A percentile compares a stretch with the other conserved stretches of the same genome.
phyloP scores from a whole-genome alignment of 2,329 filamentous ascomycete species.

The Didymella sp. region DNA sequence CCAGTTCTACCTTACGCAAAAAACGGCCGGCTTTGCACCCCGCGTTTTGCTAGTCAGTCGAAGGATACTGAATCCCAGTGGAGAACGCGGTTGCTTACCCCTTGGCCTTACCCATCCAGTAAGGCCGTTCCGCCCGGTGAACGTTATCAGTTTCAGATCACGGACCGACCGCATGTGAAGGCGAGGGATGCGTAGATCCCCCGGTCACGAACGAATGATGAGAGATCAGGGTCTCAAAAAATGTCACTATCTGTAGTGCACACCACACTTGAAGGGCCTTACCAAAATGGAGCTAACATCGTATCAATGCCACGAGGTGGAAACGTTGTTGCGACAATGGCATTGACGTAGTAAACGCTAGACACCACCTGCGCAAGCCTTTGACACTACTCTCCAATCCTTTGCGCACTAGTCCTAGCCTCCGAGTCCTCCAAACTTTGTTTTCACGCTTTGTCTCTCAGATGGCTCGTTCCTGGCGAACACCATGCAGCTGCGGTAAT shows the following conservation, averaged over 20 bases:
- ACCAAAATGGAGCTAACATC: background rate
- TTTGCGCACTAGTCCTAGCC: constrained; percentile 6
- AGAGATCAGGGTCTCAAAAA: background rate
- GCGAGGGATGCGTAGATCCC: constrained; percentile 8
- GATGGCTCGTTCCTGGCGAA: constrained; percentile 2
- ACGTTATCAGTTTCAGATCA: constrained; percentile 14
- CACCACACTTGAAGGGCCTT: background rate
- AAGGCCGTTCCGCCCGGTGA: constrained; percentile 8
- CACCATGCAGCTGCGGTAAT: constrained; percentile 11
- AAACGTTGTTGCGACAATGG: constrained; percentile 3
- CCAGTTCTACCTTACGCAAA: constrained; percentile 8
- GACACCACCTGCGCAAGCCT: constrained; percentile 10
- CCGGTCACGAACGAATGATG: constrained; percentile 3
- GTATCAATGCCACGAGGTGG: constrained; percentile 9
- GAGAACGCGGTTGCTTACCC: background rate
- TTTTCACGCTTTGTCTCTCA: constrained; percentile 1
- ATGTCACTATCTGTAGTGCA: background rate
- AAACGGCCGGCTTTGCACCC: constrained; percentile 18
- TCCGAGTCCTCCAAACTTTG: constrained; percentile 18
- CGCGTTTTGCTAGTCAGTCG: constrained; percentile 22
- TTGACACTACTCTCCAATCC: background rate
- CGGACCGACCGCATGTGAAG: constrained; percentile 12
- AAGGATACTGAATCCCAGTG: constrained; percentile 2
- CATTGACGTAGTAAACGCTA: constrained; percentile 11
- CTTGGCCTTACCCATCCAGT: constrained; percentile 10